Percentiles rank a stretch among this genome's conserved stretches.
phyloP scores from a whole-genome alignment of 1,284 basidiomycete genomes.

The Moesziomyces sp. region DNA sequence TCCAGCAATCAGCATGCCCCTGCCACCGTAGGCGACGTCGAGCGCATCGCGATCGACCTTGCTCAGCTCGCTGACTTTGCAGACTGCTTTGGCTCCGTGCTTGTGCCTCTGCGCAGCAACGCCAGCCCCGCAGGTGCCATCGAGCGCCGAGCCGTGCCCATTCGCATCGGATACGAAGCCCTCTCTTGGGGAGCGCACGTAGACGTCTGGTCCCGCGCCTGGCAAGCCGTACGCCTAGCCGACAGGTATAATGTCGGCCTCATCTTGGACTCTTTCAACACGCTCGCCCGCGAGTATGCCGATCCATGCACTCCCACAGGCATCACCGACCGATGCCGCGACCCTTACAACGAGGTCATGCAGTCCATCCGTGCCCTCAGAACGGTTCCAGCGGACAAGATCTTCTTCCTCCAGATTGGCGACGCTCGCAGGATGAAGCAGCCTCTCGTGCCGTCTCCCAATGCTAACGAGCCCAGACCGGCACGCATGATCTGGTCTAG shows the following conservation, averaged over 20 bases:
- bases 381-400: conserved; percentile 43
- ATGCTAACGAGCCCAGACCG: conserved; percentile 63
- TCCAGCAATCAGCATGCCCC: conserved; percentile 58
- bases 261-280: conserved; percentile 69
- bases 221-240: conserved; percentile 60
- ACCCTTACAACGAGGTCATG: conserved; percentile 50
- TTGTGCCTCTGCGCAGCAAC: neutral
- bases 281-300: conserved; percentile 67
- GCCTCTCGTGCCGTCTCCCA: conserved; percentile 56
- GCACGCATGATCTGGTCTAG: conserved; percentile 68
- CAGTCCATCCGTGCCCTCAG: conserved; percentile 42
- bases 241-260: conserved; percentile 67
- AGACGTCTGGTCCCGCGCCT: conserved; percentile 66
- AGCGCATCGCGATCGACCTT: conserved; percentile 58
- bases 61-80: conserved; percentile 44
- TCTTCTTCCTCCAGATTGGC: conserved; percentile 69
- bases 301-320: conserved; percentile 51
- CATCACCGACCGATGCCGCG: conserved; percentile 44
- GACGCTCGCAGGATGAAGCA: conserved; percentile 58
- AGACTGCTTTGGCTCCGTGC: conserved; percentile 27
- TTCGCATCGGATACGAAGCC: conserved; percentile 60
- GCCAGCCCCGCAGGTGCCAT: conserved; percentile 6
- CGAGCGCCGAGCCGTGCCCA: conserved; percentile 26
- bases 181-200: conserved; percentile 59
- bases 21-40: conserved; percentile 52